Percentiles rank a stretch among this genome's conserved stretches.
phyloP scores from a whole-genome alignment of 225 moss, liverwort and hornwort genomes.

The Marchantia polymorpha region DNA sequence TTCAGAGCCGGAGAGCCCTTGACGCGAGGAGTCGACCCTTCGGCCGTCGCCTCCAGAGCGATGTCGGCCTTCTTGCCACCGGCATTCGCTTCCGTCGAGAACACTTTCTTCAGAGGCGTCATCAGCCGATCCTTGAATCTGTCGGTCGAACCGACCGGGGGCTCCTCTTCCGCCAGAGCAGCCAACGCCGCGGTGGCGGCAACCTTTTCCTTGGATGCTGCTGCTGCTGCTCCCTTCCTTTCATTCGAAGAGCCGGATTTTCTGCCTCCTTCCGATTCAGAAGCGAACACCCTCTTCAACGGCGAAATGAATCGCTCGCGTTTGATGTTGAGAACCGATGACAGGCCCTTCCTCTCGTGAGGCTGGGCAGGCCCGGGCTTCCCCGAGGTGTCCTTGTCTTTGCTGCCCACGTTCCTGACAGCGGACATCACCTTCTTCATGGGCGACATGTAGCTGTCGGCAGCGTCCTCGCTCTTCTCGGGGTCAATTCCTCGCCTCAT shows the following conservation, averaged over 20 bases:
- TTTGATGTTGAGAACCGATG: conserved; percentile 34
- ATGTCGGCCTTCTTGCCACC: conserved; percentile 22
- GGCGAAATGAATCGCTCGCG: conserved; percentile 29
- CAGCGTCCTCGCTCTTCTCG: background rate
- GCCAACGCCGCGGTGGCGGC: background rate
- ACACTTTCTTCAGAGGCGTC: conserved; percentile 35
- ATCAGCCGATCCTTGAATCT: conserved; percentile 28
- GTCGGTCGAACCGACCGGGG: conserved; percentile 12
- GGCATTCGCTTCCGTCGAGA: conserved; percentile 26
- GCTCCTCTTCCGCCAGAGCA: conserved; percentile 2
- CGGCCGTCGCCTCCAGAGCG: background rate
- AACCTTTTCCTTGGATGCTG: conserved; percentile 4
- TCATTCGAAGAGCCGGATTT: background rate
- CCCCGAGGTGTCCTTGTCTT: conserved; percentile 5
- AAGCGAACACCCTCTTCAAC: conserved; percentile 26
- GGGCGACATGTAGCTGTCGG: conserved; percentile 15
- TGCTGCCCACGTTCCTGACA: conserved; percentile 3
- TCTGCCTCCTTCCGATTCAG: conserved; percentile 16
- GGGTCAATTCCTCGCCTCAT: background rate
- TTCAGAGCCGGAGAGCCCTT: background rate
- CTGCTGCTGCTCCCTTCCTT: background rate
- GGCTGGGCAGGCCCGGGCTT: conserved; percentile 19
- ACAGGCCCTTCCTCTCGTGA: conserved; percentile 27
- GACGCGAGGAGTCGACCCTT: background rate
- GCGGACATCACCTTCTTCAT: conserved; percentile 16